phyloP scores from a whole-genome alignment of 176 grass and related monocot species.

The Eragrostis curvula region DNA sequence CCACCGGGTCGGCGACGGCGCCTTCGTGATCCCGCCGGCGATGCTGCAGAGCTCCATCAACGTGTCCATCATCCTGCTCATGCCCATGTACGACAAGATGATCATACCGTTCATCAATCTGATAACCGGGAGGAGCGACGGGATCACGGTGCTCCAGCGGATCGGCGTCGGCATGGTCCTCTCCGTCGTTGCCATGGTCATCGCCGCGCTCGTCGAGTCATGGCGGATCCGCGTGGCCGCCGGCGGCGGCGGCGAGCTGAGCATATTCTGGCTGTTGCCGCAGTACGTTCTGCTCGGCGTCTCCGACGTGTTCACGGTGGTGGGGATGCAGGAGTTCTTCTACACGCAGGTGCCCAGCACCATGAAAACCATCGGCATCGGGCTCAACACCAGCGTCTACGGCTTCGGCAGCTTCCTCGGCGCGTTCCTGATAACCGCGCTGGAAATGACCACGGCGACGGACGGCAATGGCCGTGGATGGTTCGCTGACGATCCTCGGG shows the following conservation, averaged over 20 bases:
- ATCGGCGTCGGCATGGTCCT: slow-evolving; percentile 87
- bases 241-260: background rate
- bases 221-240: slow-evolving; percentile 34
- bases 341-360: slow-evolving; percentile 72
- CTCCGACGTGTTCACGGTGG: slow-evolving; percentile 80
- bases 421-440: slow-evolving; percentile 59
- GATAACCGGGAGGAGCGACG: slow-evolving; percentile 51
- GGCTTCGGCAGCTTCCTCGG: slow-evolving; percentile 83
- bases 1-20: slow-evolving; percentile 45
- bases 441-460: slow-evolving; percentile 52
- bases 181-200: slow-evolving; percentile 66
- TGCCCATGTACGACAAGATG: slow-evolving; percentile 83
- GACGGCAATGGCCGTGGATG: slow-evolving; percentile 38
- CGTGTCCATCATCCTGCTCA: slow-evolving; percentile 80
- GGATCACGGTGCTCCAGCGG: slow-evolving; percentile 81
- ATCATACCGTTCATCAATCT: slow-evolving; percentile 52
- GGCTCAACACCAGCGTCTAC: slow-evolving; percentile 85
- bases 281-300: slow-evolving; percentile 81
- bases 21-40: slow-evolving; percentile 75
- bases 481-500: slow-evolving; percentile 82
- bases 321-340: slow-evolving; percentile 97
- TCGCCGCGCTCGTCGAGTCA: slow-evolving; percentile 67
- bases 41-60: slow-evolving; percentile 94
- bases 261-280: slow-evolving; percentile 80
- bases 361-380: slow-evolving; percentile 85